phyloP scores from a whole-genome alignment of 106 monocot genomes.

The Dioscorea dumetorum region DNA sequence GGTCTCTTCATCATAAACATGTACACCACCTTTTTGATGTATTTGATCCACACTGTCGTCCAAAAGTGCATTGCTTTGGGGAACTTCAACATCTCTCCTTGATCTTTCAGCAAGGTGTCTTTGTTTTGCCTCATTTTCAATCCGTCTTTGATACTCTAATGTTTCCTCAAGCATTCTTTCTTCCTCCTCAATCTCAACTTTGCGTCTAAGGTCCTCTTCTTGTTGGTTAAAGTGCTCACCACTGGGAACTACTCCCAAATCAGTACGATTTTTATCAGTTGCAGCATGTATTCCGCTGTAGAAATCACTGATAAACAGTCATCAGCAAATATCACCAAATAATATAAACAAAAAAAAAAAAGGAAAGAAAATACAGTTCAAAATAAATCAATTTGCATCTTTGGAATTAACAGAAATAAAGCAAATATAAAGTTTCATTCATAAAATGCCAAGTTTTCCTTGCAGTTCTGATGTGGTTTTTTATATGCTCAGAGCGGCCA shows the following conservation, averaged over 20 bases:
- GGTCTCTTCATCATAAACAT: too few species aligned
- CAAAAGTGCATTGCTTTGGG: not conserved
- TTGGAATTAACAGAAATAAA: not conserved
- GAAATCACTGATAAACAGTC: not conserved
- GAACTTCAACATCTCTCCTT: constrained; percentile 24
- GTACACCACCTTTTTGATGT: too few species aligned
- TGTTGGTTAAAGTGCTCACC: constrained; percentile 45
- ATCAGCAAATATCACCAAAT: too few species aligned
- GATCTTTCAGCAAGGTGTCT: constrained; percentile 56
- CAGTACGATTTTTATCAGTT: constrained; percentile 20
- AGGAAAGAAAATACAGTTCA: not conserved
- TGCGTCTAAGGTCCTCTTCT: constrained; percentile 49
- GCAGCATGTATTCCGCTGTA: constrained; percentile 34
- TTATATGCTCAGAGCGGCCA: too few species aligned
- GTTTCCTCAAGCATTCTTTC: constrained; percentile 91
- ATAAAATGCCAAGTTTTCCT: too few species aligned
- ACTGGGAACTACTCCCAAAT: constrained; percentile 19
- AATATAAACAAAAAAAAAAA: not conserved
- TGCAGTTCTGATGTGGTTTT: too few species aligned
- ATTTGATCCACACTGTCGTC: too few species aligned
- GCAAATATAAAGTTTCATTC: not conserved
- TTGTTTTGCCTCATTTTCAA: constrained; percentile 83
- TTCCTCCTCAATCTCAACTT: constrained; percentile 73
- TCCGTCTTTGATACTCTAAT: constrained; percentile 71
- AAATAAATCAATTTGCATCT: not conserved